Evolutionary conservation across 225 moss, liverwort and hornwort genomes (phyloP), one percentile per base, ranked within the genome.

Genomic region (Physcomitrellopsis africana): DNA sequence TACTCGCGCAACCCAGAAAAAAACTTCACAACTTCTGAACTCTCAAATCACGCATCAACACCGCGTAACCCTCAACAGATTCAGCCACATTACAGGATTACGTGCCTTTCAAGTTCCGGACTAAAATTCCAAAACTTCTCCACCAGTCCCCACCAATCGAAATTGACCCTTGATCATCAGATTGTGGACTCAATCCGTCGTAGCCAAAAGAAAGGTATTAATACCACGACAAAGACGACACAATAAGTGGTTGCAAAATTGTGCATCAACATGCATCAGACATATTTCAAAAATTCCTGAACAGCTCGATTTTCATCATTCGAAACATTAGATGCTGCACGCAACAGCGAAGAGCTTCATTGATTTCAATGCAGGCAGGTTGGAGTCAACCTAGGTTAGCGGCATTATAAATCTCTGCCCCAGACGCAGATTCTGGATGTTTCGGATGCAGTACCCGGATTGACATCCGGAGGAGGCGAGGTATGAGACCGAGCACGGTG

Each of bases 61-160:
- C 32, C 32, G 32, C 7, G 32, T n/a, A 51, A 58, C 23, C 64
- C 56, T 61, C 41, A 41, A 29, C 16, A 66, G 9, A 52, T 12
- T 67, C 51, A 60, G 10, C 43, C 44, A 52, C 19, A 73, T n/a
- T 17, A 10, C 7, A 61, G 16, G 52, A 44, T 20, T 37, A 55
- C 19, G 51, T 3, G 10, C 6, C 19, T 67, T 44, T 61, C 67
- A 37, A 27, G 27, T 43, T 44, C 61, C 54, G 62, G 24, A 43
- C 45, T 68, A 60, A n/a, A 60, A 51, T 11, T 59, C 49, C 65
- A 60, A 26, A 64, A 56, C n/a, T 45, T 37, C 32, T 17, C 20
- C n/a, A 41, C 13, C 60, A 60, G 32, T 51, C 53, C 62, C 65
- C 70, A 4, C 11, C 23, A 45, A 20, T 72, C 12, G 22, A 70